Percentiles rank a stretch among this genome's conserved stretches.
Evolutionary conservation across 495 filamentous ascomycete genomes (phyloP).

Genomic region (Penicillium canariense): DNA sequence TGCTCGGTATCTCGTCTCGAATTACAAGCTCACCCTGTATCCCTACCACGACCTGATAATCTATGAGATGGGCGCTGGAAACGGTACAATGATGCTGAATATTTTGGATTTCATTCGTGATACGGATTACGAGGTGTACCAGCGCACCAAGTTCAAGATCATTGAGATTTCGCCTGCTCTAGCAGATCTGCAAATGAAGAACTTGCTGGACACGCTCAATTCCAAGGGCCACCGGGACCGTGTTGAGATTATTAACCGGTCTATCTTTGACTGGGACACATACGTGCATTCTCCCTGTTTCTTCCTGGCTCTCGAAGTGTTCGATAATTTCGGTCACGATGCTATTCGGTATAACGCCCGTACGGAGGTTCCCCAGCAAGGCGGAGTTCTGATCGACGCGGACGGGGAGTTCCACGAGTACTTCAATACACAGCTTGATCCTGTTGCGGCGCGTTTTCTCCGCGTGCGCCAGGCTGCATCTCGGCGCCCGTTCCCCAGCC

Average conservation of each 20-base stretch:
- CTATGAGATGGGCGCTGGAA: constrained; percentile 97
- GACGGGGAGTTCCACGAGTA: constrained; percentile 93
- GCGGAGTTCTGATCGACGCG: constrained; percentile 77
- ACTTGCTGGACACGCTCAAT: constrained; percentile 61
- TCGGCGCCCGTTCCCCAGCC: constrained; percentile 51
- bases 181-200: constrained; percentile 70
- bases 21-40: constrained; percentile 91
- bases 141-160: constrained; percentile 88
- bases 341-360: constrained; percentile 77
- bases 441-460: constrained; percentile 77
- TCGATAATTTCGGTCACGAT: constrained; percentile 98
- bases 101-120: constrained; percentile 95
- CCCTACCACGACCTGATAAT: constrained; percentile 97
- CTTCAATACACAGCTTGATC: constrained; percentile 76
- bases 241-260: constrained; percentile 90
- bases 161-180: constrained; percentile 89
- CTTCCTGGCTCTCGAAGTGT: constrained; percentile 97
- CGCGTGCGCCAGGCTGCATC: constrained; percentile 69
- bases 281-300: constrained; percentile 90
- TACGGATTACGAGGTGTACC: constrained; percentile 86
- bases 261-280: constrained; percentile 89
- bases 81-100: constrained; percentile 97
- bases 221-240: constrained; percentile 72
- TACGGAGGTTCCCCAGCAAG: constrained; percentile 78
- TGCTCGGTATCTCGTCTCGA: constrained; percentile 86